phyloP scores from a whole-genome alignment of 2,329 filamentous ascomycete species.

The Pseudocercospora musae region DNA sequence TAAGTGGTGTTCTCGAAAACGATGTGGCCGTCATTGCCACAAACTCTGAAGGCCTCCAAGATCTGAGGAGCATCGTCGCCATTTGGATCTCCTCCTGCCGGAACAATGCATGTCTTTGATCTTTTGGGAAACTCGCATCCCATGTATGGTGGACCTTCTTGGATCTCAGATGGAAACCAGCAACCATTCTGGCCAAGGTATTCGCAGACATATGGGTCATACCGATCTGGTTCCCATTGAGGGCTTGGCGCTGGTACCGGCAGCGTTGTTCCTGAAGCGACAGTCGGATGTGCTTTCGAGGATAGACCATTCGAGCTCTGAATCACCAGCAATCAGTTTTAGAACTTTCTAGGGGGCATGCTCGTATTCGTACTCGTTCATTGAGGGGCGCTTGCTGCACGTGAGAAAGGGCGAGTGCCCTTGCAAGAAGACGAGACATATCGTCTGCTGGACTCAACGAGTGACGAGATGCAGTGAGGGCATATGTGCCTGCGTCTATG shows the following conservation, averaged over 20 bases:
- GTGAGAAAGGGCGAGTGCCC: not conserved
- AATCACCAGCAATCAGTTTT: not conserved
- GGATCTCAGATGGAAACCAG: conserved; percentile 23
- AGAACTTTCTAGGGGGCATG: not conserved
- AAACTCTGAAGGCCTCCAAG: conserved; percentile 48
- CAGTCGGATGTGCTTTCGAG: not conserved
- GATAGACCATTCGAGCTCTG: not conserved
- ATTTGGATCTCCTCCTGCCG: conserved; percentile 17
- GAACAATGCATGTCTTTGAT: conserved; percentile 20
- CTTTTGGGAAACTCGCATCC: not conserved
- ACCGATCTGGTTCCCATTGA: conserved; percentile 17
- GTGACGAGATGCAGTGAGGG: not conserved
- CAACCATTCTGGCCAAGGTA: conserved; percentile 27
- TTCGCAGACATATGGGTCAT: conserved; percentile 28
- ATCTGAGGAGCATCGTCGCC: conserved; percentile 53
- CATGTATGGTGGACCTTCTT: conserved; percentile 23
- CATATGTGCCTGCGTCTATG: not conserved
- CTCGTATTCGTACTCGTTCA: not conserved
- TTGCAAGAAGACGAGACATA: not conserved
- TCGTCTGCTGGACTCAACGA: not conserved
- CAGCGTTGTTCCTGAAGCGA: not conserved
- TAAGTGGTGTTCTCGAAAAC: conserved; percentile 18
- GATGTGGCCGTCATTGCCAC: conserved; percentile 40
- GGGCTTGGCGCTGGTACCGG: not conserved
- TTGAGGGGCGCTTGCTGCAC: not conserved